Percentiles rank a stretch among this genome's conserved stretches.
Conservation (phyloP, 306 rosid species). For the Oemleria cerasiformis region DNA sequence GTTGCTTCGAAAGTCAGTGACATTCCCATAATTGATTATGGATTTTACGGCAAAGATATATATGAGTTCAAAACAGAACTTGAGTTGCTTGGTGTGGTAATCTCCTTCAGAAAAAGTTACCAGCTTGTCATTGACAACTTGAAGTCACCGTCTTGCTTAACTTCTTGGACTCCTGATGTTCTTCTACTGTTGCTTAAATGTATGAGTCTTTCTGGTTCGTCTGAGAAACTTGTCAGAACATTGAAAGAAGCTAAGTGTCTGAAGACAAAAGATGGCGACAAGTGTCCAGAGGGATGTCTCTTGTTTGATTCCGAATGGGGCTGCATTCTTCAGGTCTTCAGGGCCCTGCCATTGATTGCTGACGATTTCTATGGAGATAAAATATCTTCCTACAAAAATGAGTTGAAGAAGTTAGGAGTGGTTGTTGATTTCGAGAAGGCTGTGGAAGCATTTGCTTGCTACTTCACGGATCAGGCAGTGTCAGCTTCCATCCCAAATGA, state of each 20-base stretch:
- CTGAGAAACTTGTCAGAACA: slow-evolving; percentile 24
- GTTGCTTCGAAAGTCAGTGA: slow-evolving; percentile 52
- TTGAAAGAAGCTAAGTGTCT: slow-evolving; percentile 37
- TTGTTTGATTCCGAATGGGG: slow-evolving; percentile 56
- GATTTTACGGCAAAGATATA: slow-evolving; percentile 50
- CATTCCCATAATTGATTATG: slow-evolving; percentile 59
- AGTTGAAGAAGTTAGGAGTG: slow-evolving; percentile 47
- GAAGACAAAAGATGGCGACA: slow-evolving; percentile 57
- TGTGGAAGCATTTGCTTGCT: slow-evolving; percentile 26
- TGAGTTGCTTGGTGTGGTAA: slow-evolving; percentile 54
- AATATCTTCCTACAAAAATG: slow-evolving; percentile 26
- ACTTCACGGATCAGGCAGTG: slow-evolving; percentile 39
- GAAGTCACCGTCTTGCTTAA: slow-evolving; percentile 39
- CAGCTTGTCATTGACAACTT: slow-evolving; percentile 48
- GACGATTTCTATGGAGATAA: slow-evolving; percentile 36
- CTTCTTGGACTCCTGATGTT: slow-evolving; percentile 37
- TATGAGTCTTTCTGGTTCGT: not conserved
- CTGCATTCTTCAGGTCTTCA: slow-evolving; percentile 53
- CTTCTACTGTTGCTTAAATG: slow-evolving; percentile 48
- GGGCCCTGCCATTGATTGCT: slow-evolving; percentile 51
- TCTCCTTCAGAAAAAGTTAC: slow-evolving; percentile 29
- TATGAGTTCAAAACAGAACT: slow-evolving; percentile 43
- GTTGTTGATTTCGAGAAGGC: slow-evolving; percentile 56
- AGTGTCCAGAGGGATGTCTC: slow-evolving; percentile 48
- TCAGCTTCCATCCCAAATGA: slow-evolving; percentile 29